A percentile compares a stretch with the other conserved stretches of the same genome.
These are phyloP conservation scores for Didymella glomerata DNA, from an alignment of 2,329 filamentous ascomycete species.

Conservation along the genomic window DNA sequence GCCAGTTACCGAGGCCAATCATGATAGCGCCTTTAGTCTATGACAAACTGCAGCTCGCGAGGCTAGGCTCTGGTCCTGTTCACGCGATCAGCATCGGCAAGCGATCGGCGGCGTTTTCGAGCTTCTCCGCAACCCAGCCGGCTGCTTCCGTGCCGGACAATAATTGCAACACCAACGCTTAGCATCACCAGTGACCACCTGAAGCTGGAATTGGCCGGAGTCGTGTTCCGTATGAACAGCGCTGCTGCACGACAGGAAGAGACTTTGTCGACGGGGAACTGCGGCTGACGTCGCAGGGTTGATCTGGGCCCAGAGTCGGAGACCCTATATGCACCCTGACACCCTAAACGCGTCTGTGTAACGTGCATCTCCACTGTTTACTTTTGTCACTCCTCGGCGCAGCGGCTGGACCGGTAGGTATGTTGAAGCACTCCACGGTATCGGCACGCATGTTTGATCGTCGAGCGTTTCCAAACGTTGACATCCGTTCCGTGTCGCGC, in stretches of 20 bases:
- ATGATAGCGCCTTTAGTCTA: conserved; percentile 6
- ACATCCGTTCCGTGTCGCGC: not conserved
- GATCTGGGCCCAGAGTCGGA: not conserved
- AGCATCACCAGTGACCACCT: not conserved
- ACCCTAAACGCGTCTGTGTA: not conserved
- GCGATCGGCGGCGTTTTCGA: conserved; percentile 10
- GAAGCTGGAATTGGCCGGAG: not conserved
- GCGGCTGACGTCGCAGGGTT: not conserved
- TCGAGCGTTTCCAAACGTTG: not conserved
- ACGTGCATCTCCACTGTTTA: not conserved
- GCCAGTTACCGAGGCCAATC: conserved; percentile 14
- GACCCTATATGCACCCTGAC: not conserved
- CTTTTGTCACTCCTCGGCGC: not conserved
- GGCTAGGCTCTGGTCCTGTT: conserved; percentile 5
- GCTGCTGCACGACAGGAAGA: not conserved
- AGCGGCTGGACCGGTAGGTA: not conserved
- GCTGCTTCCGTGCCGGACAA: conserved; percentile 15
- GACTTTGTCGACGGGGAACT: not conserved
- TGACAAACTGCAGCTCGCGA: not conserved
- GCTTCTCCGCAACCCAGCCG: conserved; percentile 14
- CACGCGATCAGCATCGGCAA: conserved; percentile 6
- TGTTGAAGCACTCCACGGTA: not conserved
- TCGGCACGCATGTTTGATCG: too few species aligned
- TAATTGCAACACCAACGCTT: conserved; percentile 3
- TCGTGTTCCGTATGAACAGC: not conserved